Percentiles rank a stretch among this genome's conserved stretches.
Conservation (phyloP, 2,329 filamentous ascomycete species). For the Alternaria postmessia region DNA sequence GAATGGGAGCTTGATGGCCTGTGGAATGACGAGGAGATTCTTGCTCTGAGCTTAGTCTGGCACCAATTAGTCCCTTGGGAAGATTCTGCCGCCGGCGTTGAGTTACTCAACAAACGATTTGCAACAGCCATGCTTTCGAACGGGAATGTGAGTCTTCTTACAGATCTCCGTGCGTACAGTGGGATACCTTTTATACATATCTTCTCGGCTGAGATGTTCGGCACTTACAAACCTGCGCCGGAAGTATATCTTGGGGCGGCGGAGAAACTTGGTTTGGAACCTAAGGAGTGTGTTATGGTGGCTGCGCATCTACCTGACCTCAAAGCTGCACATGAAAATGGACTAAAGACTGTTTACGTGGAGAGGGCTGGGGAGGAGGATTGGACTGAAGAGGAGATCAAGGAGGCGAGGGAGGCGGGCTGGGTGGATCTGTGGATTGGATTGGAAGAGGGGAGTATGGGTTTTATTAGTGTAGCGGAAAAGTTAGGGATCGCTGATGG, state of each 20-base stretch:
- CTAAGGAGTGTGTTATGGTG: conserved; percentile 75
- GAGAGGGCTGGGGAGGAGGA: conserved; percentile 73
- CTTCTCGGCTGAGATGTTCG: conserved; percentile 74
- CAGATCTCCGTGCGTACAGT: conserved; percentile 68
- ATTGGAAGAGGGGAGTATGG: conserved; percentile 53
- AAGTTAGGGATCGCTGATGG: conserved; percentile 37
- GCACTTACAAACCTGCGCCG: conserved; percentile 76
- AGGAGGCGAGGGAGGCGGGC: conserved; percentile 61
- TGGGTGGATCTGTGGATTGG: conserved; percentile 68
- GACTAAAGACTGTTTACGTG: conserved; percentile 77
- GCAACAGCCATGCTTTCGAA: conserved; percentile 76
- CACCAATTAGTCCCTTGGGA: conserved; percentile 75
- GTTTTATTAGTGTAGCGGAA: conserved; percentile 59
- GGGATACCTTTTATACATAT: conserved; percentile 69
- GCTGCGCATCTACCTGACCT: conserved; percentile 78
- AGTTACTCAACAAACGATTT: conserved; percentile 61
- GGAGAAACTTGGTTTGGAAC: conserved; percentile 63
- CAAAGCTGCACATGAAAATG: conserved; percentile 68
- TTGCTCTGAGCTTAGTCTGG: conserved; percentile 68
- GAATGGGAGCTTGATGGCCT: conserved; percentile 65
- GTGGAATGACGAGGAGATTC: conserved; percentile 58
- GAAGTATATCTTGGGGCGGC: conserved; percentile 74
- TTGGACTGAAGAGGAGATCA: conserved; percentile 61
- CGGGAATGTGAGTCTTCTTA: conserved; percentile 72
- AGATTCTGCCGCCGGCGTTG: conserved; percentile 68